Base-by-base conservation (phyloP, 106 monocot genomes). In the Dendrobium officinale region DNA sequence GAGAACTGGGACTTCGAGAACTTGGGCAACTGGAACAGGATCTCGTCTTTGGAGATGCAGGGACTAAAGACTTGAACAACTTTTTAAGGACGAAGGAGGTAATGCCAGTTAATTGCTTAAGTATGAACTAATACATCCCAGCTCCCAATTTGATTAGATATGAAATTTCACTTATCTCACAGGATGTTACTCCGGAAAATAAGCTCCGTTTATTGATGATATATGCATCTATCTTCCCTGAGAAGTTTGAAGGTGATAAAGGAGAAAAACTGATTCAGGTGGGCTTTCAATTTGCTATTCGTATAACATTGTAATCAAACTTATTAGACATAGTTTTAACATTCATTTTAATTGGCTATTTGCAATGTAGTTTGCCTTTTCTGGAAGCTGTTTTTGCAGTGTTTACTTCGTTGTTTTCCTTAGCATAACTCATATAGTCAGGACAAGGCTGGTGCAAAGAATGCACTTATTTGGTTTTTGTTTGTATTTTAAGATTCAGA, bases 1-100 rank as follows among this genome's bases (percentile, higher is more conserved):
- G 79, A 78, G 94, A 98, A 70, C 67, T 87, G 43, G 91, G 89
- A 41, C 97, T 98, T 83, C 82, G 89, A 72, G 94, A 98, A 72
- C 68, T 98, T 84, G 97, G 97, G 42, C 90, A 98, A 33, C 80
- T 98, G 22, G 94, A 98, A 77, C 97, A 98, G 85, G 91, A 92
- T 88, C 86, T 98, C 72, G 97, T 98, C 27, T 98, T 95, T 90
- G 97, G 97, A 33, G 92, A 94, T 91, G 97, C 94, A 47, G 97
- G 94, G 59, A 88, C 98, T 20, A 99, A 94, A 77, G 98, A 99
- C 79, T 49, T 99, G 75, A 99, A 95, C 51, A 91, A 89, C 79
- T 99, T 95, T 84, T 75, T 99, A 18, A 88, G 98, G 77, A 88
- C 84, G 73, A 89, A 91, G 29, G 91, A 88, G 89, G 98, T 94